These are phyloP conservation scores for Hevea brasiliensis DNA, from an alignment of 345 rosid species.

Conservation along the genomic window DNA sequence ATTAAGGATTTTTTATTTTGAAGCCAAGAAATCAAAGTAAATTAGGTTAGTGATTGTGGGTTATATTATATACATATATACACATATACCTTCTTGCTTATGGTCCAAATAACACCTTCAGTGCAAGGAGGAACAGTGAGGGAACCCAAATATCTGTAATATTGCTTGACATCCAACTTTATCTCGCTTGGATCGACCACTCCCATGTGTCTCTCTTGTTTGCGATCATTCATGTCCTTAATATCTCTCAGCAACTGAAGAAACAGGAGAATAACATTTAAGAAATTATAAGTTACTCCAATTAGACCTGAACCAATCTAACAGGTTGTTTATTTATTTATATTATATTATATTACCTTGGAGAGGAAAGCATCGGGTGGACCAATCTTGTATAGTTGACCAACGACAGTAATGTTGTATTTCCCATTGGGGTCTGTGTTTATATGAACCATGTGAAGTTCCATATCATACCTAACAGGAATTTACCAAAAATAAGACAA, in stretches of 20 bases:
- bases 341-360: slow-evolving; percentile 55
- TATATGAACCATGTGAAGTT: slow-evolving; percentile 72
- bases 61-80: too few relatives aligned
- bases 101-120: slow-evolving; percentile 70
- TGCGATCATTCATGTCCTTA: slow-evolving; percentile 20
- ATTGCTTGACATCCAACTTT: slow-evolving; percentile 45
- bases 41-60: neutral
- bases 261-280: neutral
- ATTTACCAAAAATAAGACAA: neutral
- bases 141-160: slow-evolving; percentile 72
- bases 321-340: too few relatives aligned
- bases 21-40: neutral
- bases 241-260: slow-evolving; percentile 36
- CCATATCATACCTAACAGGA: slow-evolving; percentile 54
- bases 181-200: slow-evolving; percentile 50
- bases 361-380: slow-evolving; percentile 51
- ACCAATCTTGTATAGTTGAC: slow-evolving; percentile 52
- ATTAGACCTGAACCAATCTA: too few relatives aligned
- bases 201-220: slow-evolving; percentile 39
- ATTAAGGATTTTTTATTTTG: neutral
- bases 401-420: slow-evolving; percentile 47
- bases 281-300: neutral
- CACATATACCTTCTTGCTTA: slow-evolving; percentile 52
- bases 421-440: slow-evolving; percentile 41
- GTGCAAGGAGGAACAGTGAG: slow-evolving; percentile 86